A percentile compares a stretch with the other conserved stretches of the same genome.
Evolutionary conservation across 176 grass and related monocot species (phyloP).

Genomic region (Cymbopogon citratus): DNA sequence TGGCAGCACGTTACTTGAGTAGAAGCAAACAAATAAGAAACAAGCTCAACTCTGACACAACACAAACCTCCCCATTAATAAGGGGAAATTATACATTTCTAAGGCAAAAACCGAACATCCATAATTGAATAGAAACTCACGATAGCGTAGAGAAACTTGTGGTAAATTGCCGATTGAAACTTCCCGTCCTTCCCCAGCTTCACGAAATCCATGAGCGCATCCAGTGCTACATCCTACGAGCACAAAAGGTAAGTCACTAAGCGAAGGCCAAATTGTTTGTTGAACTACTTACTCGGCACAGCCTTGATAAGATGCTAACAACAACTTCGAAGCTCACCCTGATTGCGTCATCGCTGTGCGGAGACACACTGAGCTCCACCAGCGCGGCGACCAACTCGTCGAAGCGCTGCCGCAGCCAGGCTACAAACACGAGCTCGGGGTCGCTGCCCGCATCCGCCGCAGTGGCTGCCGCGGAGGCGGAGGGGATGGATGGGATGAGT

Average conservation of each 20-base stretch:
- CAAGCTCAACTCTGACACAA: neutral
- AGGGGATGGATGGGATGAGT: conserved; percentile 64
- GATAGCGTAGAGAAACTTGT: conserved; percentile 57
- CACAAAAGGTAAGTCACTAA: neutral
- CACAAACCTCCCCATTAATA: neutral
- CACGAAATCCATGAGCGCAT: conserved; percentile 88
- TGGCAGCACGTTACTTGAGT: neutral
- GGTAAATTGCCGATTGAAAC: conserved; percentile 69
- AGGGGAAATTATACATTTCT: neutral
- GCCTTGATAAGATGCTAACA: neutral
- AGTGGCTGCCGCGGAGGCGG: neutral
- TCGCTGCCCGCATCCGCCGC: conserved; percentile 25
- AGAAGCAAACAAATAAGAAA: neutral
- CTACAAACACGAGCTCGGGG: conserved; percentile 54
- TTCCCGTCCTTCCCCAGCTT: conserved; percentile 78
- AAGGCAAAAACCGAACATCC: neutral
- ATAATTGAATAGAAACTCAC: conserved; percentile 32
- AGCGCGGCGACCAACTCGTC: conserved; percentile 61
- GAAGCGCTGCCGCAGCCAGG: conserved; percentile 67
- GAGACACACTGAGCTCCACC: conserved; percentile 45
- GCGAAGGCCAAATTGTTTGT: neutral
- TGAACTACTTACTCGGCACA: neutral
- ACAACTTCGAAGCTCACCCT: conserved; percentile 31
- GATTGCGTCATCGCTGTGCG: conserved; percentile 39
- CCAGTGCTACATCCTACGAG: conserved; percentile 73